These are phyloP conservation scores for Candida krabiensis DNA, from an alignment of 805 yeast genomes.

Conservation along the genomic window DNA sequence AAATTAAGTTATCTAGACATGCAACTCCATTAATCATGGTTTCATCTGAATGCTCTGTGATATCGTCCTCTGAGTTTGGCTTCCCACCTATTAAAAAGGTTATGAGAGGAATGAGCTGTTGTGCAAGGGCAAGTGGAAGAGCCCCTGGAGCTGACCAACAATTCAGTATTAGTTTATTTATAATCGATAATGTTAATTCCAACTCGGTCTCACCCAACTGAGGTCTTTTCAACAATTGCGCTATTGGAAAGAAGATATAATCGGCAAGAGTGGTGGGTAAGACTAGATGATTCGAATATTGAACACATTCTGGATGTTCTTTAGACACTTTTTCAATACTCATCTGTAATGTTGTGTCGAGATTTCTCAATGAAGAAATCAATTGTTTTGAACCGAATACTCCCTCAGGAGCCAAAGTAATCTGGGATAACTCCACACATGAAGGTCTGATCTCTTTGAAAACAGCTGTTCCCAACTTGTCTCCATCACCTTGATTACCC, in stretches of 20 bases:
- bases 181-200: slow-evolving; percentile 45
- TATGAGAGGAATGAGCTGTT: slow-evolving; percentile 48
- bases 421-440: slow-evolving; percentile 45
- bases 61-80: slow-evolving; percentile 35
- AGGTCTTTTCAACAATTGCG: slow-evolving; percentile 50
- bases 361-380: slow-evolving; percentile 32
- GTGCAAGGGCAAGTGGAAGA: slow-evolving; percentile 37
- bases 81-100: slow-evolving; percentile 47
- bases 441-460: slow-evolving; percentile 35
- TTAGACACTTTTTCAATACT: slow-evolving; percentile 6
- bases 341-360: slow-evolving; percentile 28
- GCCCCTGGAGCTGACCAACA: slow-evolving; percentile 47
- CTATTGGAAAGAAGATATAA: slow-evolving; percentile 61
- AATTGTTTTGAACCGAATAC: slow-evolving; percentile 32
- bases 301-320: not conserved
- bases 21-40: slow-evolving; percentile 37
- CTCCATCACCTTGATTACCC: no score
- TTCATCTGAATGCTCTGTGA: slow-evolving; percentile 34
- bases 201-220: slow-evolving; percentile 44
- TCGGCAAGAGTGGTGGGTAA: slow-evolving; percentile 51
- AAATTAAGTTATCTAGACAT: slow-evolving; percentile 31
- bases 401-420: slow-evolving; percentile 41
- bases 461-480: slow-evolving; percentile 11
- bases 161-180: slow-evolving; percentile 42
- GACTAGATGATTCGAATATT: not conserved